These are phyloP conservation scores for Cercospora citrullina DNA, from an alignment of 2,329 filamentous ascomycete species.

Conservation along the genomic window DNA sequence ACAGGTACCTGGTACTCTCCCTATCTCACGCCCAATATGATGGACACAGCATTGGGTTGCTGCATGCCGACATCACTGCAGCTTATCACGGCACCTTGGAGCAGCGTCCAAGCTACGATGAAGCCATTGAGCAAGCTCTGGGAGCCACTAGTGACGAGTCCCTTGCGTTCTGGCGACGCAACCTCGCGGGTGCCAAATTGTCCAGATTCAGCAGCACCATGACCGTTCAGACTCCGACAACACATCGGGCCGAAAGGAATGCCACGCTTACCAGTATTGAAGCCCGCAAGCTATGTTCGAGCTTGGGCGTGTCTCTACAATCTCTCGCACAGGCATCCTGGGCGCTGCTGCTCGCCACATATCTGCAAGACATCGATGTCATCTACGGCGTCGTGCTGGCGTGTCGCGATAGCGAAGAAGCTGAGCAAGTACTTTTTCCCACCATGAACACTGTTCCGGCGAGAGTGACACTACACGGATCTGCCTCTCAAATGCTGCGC, in stretches of 20 bases:
- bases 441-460: constrained; percentile 89
- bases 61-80: constrained; percentile 69
- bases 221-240: constrained; percentile 21
- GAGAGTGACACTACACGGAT: constrained; percentile 71
- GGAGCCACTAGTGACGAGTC: constrained; percentile 51
- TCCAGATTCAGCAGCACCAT: constrained; percentile 43
- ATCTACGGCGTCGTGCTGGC: constrained; percentile 81
- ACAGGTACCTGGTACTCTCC: constrained; percentile 60
- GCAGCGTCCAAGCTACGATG: constrained; percentile 52
- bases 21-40: constrained; percentile 88
- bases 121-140: constrained; percentile 58
- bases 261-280: constrained; percentile 47
- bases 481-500: constrained; percentile 61
- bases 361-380: constrained; percentile 67
- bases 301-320: constrained; percentile 69
- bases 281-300: constrained; percentile 63
- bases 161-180: constrained; percentile 68
- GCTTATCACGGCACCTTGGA: constrained; percentile 54
- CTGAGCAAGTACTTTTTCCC: constrained; percentile 72
- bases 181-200: constrained; percentile 56
- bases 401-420: constrained; percentile 73
- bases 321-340: constrained; percentile 75
- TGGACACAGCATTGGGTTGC: constrained; percentile 74
- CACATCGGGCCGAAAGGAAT: constrained; percentile 49
- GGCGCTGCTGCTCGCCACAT: constrained; percentile 67